phyloP scores from a whole-genome alignment of 108 stramenopile genomes.

The Nitzschia sp. region DNA sequence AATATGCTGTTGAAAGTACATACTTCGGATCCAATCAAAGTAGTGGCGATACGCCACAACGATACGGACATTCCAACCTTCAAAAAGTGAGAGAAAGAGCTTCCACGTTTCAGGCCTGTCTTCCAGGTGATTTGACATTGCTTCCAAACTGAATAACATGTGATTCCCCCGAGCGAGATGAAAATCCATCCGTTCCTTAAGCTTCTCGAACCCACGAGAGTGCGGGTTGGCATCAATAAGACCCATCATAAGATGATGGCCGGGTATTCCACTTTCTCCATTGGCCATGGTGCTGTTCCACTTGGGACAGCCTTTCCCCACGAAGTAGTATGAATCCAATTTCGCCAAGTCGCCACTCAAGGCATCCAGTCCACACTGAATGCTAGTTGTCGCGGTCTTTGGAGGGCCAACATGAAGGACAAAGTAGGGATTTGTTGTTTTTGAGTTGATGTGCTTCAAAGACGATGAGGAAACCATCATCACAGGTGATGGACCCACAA shows the following conservation, averaged over 20 bases:
- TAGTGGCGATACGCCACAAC: slow-evolving; percentile 30
- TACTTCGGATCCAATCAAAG: slow-evolving; percentile 24
- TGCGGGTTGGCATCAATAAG: slow-evolving; percentile 17
- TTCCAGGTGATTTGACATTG: slow-evolving; percentile 23
- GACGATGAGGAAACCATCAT: too few species aligned
- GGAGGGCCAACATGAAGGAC: slow-evolving; percentile 32
- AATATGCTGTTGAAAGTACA: slow-evolving; percentile 31
- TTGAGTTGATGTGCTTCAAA: too few species aligned
- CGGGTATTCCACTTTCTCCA: slow-evolving; percentile 12
- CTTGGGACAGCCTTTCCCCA: slow-evolving; percentile 17
- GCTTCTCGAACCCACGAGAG: slow-evolving; percentile 7
- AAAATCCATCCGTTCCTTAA: slow-evolving; percentile 20
- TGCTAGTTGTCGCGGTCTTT: slow-evolving; percentile 32
- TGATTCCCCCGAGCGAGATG: slow-evolving; percentile 12
- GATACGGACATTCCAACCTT: slow-evolving; percentile 29
- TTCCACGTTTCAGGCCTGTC: slow-evolving; percentile 15
- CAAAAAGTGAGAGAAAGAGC: slow-evolving; percentile 11
- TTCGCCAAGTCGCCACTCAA: slow-evolving; percentile 14
- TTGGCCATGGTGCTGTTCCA: slow-evolving; percentile 8
- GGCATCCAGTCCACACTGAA: slow-evolving; percentile 25
- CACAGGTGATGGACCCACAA: too few species aligned
- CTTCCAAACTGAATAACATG: slow-evolving; percentile 27
- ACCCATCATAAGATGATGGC: slow-evolving; percentile 31
- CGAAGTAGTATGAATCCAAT: slow-evolving; percentile 22
- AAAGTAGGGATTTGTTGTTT: slow-evolving; percentile 21